phyloP scores from a whole-genome alignment of 202 grass and related monocot genomes.

The Tripidium arundinaceum region DNA sequence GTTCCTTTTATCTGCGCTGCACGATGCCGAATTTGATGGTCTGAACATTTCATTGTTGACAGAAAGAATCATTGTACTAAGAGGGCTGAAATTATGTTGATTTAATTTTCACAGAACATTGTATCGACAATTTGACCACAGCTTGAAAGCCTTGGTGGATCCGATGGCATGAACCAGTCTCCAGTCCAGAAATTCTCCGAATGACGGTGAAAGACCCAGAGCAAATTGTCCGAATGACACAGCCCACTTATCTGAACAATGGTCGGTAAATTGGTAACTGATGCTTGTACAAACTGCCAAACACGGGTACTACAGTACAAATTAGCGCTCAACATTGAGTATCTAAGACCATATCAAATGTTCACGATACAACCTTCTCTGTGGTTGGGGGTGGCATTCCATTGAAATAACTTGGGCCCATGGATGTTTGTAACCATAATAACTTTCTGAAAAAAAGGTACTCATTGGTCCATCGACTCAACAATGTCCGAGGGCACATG shows the following conservation, averaged over 20 bases:
- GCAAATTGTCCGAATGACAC: neutral
- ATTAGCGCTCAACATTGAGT: neutral
- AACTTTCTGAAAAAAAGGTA: neutral
- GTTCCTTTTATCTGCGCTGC: no score
- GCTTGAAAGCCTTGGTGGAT: neutral
- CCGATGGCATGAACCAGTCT: neutral
- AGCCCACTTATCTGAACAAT: neutral
- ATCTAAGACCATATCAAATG: neutral
- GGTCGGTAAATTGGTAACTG: neutral
- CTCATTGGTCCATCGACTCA: neutral
- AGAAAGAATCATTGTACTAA: neutral
- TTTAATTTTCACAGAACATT: no score
- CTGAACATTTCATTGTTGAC: neutral
- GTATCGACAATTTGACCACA: neutral
- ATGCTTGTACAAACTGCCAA: neutral
- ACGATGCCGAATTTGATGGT: no score
- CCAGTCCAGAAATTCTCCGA: no score
- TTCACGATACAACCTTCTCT: neutral
- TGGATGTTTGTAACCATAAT: neutral
- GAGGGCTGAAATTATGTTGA: neutral
- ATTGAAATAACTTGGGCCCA: neutral
- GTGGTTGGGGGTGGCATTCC: neutral
- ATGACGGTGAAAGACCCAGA: neutral
- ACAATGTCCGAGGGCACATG: neutral
- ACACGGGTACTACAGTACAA: neutral